Evolutionary conservation across 1,139 yeast genomes (phyloP).

Genomic region (Suhomyces guaymorum): DNA sequence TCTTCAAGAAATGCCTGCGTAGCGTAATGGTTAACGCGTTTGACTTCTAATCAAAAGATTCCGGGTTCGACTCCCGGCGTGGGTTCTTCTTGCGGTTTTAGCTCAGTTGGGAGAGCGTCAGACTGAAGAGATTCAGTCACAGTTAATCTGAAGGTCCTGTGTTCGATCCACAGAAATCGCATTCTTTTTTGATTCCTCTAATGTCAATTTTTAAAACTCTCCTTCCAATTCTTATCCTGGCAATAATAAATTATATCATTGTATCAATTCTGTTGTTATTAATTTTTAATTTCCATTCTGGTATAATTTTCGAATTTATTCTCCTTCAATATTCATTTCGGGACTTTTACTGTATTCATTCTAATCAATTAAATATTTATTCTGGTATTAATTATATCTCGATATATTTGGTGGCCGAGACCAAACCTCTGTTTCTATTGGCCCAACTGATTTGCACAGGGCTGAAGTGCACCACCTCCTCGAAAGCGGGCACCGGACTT

Average conservation of each 20-base stretch:
- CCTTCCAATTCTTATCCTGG: too few relatives aligned
- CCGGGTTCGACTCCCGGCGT: constrained; percentile 22
- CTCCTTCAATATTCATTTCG: neutral
- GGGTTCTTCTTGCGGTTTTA: constrained; percentile 37
- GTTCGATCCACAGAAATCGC: constrained; percentile 50
- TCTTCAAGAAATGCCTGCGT: constrained; percentile 15
- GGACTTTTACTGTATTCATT: neutral
- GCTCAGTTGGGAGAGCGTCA: constrained; percentile 93
- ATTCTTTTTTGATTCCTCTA: constrained; percentile 14
- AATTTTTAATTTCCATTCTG: too few relatives aligned
- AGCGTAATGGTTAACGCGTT: constrained; percentile 21
- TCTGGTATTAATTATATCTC: constrained; percentile 39
- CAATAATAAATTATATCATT: too few relatives aligned
- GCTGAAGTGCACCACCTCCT: constrained; percentile 63
- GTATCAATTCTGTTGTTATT: too few relatives aligned
- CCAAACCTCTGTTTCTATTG: constrained; percentile 66
- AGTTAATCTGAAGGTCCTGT: constrained; percentile 56
- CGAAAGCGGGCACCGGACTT: constrained; percentile 62
- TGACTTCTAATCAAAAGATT: constrained; percentile 20
- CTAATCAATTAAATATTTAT: neutral
- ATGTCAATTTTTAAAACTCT: too few relatives aligned
- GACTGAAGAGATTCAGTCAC: constrained; percentile 61
- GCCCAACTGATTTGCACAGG: constrained; percentile 68
- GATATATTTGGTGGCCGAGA: constrained; percentile 49
- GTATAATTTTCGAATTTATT: too few relatives aligned